A percentile compares a stretch with the other conserved stretches of the same genome.
phyloP scores from a whole-genome alignment of 2,329 filamentous ascomycete species.

The Teratosphaeria nubilosa region DNA sequence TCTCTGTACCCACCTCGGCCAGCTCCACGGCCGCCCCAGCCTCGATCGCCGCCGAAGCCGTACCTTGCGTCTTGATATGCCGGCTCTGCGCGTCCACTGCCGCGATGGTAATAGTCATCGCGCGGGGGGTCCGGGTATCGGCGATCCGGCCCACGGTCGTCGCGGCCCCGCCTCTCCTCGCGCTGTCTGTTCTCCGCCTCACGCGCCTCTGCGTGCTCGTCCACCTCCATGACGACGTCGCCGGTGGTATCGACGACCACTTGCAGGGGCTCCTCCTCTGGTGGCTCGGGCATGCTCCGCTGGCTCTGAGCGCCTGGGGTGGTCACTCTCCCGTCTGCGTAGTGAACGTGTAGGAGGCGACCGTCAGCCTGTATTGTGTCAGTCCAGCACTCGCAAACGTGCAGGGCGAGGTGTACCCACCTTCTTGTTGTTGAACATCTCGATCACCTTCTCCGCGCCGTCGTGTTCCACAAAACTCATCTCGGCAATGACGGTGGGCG shows the following conservation, averaged over 20 bases:
- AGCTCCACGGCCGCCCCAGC: constrained; percentile 14
- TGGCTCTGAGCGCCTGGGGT: not conserved
- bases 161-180: constrained; percentile 21
- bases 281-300: not conserved
- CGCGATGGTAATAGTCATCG: constrained; percentile 14
- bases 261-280: constrained; percentile 19
- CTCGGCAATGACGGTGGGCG: constrained; percentile 66
- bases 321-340: constrained; percentile 3
- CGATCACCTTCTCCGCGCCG: constrained; percentile 63
- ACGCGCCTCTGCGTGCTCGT: constrained; percentile 23
- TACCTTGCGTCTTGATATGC: constrained; percentile 35
- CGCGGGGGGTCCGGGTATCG: not conserved
- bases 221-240: constrained; percentile 36
- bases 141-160: constrained; percentile 9
- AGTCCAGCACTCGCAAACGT: not conserved
- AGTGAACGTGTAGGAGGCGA: constrained; percentile 61
- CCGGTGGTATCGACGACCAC: constrained; percentile 9
- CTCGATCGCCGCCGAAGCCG: constrained; percentile 27
- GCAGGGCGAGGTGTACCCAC: constrained; percentile 36
- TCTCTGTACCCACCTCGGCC: constrained; percentile 16
- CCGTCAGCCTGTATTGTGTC: constrained; percentile 54
- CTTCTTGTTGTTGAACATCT: constrained; percentile 68
- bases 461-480: constrained; percentile 63
- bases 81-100: constrained; percentile 20
- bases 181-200: constrained; percentile 21